Conservation (phyloP, 768 basidiomycete genomes). For the Amanita brunnescens region DNA sequence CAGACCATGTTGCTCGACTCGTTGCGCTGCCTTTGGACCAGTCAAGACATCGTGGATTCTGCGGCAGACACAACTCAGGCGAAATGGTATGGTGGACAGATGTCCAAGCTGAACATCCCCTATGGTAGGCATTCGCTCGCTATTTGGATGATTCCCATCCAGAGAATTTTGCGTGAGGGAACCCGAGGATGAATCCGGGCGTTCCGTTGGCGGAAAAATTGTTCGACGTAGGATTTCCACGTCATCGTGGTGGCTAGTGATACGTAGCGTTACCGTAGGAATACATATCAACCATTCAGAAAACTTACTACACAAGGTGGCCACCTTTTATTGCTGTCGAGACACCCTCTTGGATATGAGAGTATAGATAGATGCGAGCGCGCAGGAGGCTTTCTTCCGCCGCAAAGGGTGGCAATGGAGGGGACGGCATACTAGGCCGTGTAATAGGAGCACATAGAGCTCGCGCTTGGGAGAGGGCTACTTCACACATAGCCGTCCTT, state of each 20-base stretch:
- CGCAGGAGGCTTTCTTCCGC: conserved; percentile 57
- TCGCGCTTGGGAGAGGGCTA: conserved; percentile 74
- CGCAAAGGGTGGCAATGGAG: conserved; percentile 34
- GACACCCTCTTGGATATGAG: conserved; percentile 78
- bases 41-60: conserved; percentile 73
- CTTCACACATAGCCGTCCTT: conserved; percentile 63
- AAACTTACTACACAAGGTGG: conserved; percentile 65
- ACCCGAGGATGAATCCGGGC: conserved; percentile 6
- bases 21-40: conserved; percentile 61
- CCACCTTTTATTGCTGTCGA: conserved; percentile 79
- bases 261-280: not conserved
- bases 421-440: conserved; percentile 20
- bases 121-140: not conserved
- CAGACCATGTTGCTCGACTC: conserved; percentile 39
- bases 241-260: conserved; percentile 62
- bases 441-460: conserved; percentile 56
- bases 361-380: conserved; percentile 85
- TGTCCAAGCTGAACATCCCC: conserved; percentile 29
- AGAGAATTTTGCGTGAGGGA: not conserved
- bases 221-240: conserved; percentile 62
- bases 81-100: conserved; percentile 58
- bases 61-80: conserved; percentile 70
- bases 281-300: not conserved
- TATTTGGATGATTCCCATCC: not conserved
- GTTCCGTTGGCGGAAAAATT: conserved; percentile 32